Base-by-base conservation (phyloP, 164 flowering plant genomes). In the Kingdonia uniflora region DNA sequence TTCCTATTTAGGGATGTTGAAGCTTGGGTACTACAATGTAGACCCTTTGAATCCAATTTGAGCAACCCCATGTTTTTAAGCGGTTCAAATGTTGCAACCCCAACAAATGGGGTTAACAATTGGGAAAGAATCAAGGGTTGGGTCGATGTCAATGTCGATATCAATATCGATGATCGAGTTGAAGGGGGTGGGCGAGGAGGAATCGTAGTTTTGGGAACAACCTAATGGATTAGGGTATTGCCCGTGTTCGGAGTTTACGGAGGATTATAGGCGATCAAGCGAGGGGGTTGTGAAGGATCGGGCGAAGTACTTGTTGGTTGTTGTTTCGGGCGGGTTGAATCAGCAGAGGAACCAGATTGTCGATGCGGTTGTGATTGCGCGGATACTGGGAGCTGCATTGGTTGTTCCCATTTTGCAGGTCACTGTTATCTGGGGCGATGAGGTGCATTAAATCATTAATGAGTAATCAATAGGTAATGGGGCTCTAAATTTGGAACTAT, bases 291-390 rank as follows among this genome's bases (percentile, higher is more conserved):
- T 73, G 39, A 76, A 68, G 64, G 81, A 78, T 19, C 64, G 89
- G 63, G 69, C 54, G 0, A 88, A 74, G 75, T 86, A 82, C 64
- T 51, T 94, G 70, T 60, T 89, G 70, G 99, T 94, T 17, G 97
- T 89, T 44, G 99, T 89, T 29, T 71, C 95, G 12, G 99, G 99
- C 1, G 99, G 99, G 7, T 73, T 94, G 80, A 89, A 94, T 62
- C 99, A 89, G 71, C 99, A 94, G 73, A 71, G 97, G 69, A 89
- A 94, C 71, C 97, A 94, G 76, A 89, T 94, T 56, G 95, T 94
- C 23, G 99, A 94, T 61, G 99, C 99, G 26, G 95, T 86, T 20
- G 96, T 94, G 11, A 86, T 94, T 62, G 99, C 97, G 23, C 67
- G 99, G 61, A 80, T 94, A 51, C 95, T 94, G 46, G 97, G 97